Evolutionary conservation across 805 yeast genomes (phyloP).

Genomic region (Pichia heedii): DNA sequence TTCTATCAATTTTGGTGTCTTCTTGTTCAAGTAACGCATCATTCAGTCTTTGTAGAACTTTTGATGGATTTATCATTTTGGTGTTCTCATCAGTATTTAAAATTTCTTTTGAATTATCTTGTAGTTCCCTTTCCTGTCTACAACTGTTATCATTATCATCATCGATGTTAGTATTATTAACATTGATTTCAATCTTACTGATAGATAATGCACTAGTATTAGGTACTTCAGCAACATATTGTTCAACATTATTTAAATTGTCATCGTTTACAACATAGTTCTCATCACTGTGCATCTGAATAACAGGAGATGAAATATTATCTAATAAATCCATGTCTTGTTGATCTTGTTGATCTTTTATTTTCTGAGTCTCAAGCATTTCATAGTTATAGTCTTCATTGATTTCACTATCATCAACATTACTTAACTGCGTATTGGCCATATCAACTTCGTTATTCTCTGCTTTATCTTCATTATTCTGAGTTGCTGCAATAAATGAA

Average conservation of each 20-base stretch:
- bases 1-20: not conserved
- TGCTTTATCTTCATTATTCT: not conserved
- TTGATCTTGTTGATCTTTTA: not conserved
- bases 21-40: not conserved
- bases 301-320: not conserved
- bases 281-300: too few relatives aligned
- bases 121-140: too few relatives aligned
- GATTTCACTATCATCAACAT: too few relatives aligned
- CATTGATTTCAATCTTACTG: slow-evolving; percentile 5
- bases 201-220: slow-evolving; percentile 10
- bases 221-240: slow-evolving; percentile 9
- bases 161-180: not conserved
- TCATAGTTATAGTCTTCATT: not conserved
- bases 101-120: not conserved
- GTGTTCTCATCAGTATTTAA: not conserved
- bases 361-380: not conserved
- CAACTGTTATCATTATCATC: not conserved
- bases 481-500: not conserved
- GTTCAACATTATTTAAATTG: not conserved
- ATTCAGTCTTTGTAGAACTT: not conserved
- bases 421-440: too few relatives aligned
- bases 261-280: not conserved
- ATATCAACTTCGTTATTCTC: not conserved
- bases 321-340: not conserved
- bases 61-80: not conserved